Conservation (phyloP, 1,284 basidiomycete genomes). For the Boletellus dicymbophilus region DNA sequence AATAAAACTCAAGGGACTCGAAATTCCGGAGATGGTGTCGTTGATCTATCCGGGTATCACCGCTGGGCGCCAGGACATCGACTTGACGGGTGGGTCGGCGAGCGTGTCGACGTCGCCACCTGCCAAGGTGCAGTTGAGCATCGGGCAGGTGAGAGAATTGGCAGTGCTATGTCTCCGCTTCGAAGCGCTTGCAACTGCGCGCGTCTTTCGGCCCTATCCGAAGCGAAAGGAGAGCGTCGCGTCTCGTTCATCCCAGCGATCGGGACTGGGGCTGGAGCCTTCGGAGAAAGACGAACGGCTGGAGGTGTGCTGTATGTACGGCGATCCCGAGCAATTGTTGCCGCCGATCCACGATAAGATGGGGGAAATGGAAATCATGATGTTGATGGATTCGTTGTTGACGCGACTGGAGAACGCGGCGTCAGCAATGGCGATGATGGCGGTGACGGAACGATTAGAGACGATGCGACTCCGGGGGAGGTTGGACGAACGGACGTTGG, state of each 20-base stretch:
- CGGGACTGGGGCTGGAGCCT: conserved; percentile 9
- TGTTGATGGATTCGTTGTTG: conserved; percentile 75
- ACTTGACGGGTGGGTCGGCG: conserved; percentile 46
- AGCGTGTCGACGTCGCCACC: conserved; percentile 15
- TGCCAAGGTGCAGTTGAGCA: conserved; percentile 42
- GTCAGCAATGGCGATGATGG: conserved; percentile 50
- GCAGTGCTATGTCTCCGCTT: conserved; percentile 79
- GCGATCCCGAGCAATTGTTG: conserved; percentile 67
- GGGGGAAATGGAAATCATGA: conserved; percentile 74
- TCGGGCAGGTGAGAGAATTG: conserved; percentile 80
- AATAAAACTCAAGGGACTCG: conserved; percentile 91
- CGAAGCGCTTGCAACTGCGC: conserved; percentile 75
- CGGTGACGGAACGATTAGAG: conserved; percentile 25
- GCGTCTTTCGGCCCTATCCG: conserved; percentile 56
- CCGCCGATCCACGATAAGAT: conserved; percentile 76
- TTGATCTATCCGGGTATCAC: conserved; percentile 83
- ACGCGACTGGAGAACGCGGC: conserved; percentile 84
- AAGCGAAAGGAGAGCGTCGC: conserved; percentile 46
- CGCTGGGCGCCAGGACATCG: conserved; percentile 70
- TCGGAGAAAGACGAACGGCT: conserved; percentile 33
- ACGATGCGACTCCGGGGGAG: conserved; percentile 33
- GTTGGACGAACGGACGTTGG: conserved; percentile 52
- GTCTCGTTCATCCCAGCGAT: conserved; percentile 2
- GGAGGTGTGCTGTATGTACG: conserved; percentile 46
- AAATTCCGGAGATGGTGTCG: conserved; percentile 86